Evolutionary conservation across 352 stramenopile species (phyloP).

Genomic region (Pythium scleroteichum): DNA sequence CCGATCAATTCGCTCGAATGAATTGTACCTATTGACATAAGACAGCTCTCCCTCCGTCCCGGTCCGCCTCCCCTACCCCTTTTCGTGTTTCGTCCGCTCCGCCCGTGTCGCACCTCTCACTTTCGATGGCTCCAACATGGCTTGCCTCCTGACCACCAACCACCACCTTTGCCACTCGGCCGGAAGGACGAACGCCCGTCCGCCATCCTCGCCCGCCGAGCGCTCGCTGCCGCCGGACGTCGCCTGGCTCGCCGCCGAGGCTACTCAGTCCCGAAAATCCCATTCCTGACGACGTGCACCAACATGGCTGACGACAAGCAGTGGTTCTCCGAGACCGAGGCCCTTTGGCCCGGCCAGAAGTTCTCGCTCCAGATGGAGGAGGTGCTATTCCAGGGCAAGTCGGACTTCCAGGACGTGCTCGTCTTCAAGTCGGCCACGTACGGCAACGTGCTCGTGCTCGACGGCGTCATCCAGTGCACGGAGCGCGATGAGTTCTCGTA

Average conservation of each 20-base stretch:
- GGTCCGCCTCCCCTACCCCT: constrained; percentile 14
- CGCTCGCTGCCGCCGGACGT: constrained; percentile 1
- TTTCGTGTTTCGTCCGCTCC: background rate
- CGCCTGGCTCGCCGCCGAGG: background rate
- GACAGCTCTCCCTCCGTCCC: background rate
- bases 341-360: constrained; percentile 93
- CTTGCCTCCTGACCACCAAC: constrained; percentile 28
- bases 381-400: constrained; percentile 95
- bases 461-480: constrained; percentile 99
- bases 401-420: constrained; percentile 97
- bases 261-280: constrained; percentile 22
- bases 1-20: constrained; percentile 24
- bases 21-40: background rate
- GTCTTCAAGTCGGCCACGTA: constrained; percentile 99
- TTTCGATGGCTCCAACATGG: constrained; percentile 14
- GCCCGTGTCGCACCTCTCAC: constrained; percentile 1
- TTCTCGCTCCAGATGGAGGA: constrained; percentile 94
- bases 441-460: constrained; percentile 97
- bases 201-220: constrained; percentile 21
- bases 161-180: constrained; percentile 7
- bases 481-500: constrained; percentile 99
- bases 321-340: constrained; percentile 96
- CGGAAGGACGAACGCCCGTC: background rate
- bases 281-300: background rate
- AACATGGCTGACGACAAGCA: constrained; percentile 37